A percentile compares a stretch with the other conserved stretches of the same genome.
Conservation (phyloP, 331 rosid genomes). For the Ulmus americana region DNA sequence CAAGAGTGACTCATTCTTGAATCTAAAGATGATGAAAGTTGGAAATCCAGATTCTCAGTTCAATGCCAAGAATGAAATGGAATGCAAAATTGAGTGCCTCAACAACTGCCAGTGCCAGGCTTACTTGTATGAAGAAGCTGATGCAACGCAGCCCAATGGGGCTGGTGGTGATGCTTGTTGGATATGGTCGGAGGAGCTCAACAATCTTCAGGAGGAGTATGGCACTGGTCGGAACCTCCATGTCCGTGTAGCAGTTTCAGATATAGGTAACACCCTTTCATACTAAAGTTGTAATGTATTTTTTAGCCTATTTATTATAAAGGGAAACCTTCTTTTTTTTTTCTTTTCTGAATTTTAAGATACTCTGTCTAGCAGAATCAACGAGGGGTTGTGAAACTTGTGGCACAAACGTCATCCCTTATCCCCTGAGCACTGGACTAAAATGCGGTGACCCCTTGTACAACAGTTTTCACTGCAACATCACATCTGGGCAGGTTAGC, state of each 20-base stretch:
- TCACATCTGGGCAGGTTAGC: slow-evolving; percentile 41
- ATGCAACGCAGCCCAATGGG: slow-evolving; percentile 13
- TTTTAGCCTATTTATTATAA: neutral
- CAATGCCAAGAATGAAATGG: slow-evolving; percentile 50
- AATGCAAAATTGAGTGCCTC: slow-evolving; percentile 62
- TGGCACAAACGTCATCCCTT: slow-evolving; percentile 63
- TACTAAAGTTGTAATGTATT: neutral
- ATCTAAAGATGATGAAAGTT: slow-evolving; percentile 60
- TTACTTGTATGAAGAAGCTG: slow-evolving; percentile 43
- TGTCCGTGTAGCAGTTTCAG: slow-evolving; percentile 49
- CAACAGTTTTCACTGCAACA: slow-evolving; percentile 43
- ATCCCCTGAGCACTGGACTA: slow-evolving; percentile 61
- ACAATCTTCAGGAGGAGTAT: slow-evolving; percentile 66
- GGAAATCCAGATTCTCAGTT: slow-evolving; percentile 70
- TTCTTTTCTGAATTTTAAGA: slow-evolving; percentile 10
- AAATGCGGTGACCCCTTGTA: slow-evolving; percentile 54
- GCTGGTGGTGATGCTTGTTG: slow-evolving; percentile 43
- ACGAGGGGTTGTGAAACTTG: slow-evolving; percentile 47
- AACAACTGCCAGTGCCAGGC: slow-evolving; percentile 70
- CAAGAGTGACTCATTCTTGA: slow-evolving; percentile 44
- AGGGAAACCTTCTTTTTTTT: neutral
- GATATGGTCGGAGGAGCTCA: slow-evolving; percentile 70
- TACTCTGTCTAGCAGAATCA: slow-evolving; percentile 38
- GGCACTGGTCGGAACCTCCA: slow-evolving; percentile 43
- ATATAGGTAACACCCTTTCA: slow-evolving; percentile 44